A percentile compares a stretch with the other conserved stretches of the same genome.
These are phyloP conservation scores for Alternaria sp. DNA, from an alignment of 2,329 filamentous ascomycete species.

Conservation along the genomic window DNA sequence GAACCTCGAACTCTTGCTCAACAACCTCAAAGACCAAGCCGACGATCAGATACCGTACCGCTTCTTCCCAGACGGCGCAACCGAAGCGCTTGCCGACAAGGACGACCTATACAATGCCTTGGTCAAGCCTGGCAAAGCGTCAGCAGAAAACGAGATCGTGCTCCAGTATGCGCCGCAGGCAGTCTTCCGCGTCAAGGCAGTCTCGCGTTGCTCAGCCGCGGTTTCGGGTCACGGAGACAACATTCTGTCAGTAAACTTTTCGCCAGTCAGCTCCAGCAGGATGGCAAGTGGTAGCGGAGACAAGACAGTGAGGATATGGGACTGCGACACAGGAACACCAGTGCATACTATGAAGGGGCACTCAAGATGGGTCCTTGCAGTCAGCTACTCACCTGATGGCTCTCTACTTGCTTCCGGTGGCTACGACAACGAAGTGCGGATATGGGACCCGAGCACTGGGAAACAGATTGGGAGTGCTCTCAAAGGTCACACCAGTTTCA, in stretches of 20 bases:
- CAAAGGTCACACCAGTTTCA: conserved; percentile 88
- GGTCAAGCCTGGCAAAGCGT: conserved; percentile 51
- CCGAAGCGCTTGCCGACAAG: conserved; percentile 54
- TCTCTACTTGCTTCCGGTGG: conserved; percentile 83
- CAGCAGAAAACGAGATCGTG: conserved; percentile 66
- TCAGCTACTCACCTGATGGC: conserved; percentile 86
- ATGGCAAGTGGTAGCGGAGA: conserved; percentile 92
- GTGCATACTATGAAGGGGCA: conserved; percentile 86
- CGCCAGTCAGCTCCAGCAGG: conserved; percentile 74
- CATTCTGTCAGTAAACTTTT: conserved; percentile 86
- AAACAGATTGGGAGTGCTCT: conserved; percentile 73
- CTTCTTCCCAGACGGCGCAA: conserved; percentile 61
- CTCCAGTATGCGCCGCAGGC: conserved; percentile 80
- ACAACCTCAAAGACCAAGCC: conserved; percentile 74
- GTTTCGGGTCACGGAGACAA: conserved; percentile 92
- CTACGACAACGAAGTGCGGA: conserved; percentile 88
- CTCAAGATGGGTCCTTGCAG: conserved; percentile 85
- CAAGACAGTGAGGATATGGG: conserved; percentile 90
- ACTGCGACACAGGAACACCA: conserved; percentile 91
- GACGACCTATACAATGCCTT: conserved; percentile 52
- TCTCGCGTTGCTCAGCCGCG: conserved; percentile 85
- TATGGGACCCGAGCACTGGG: conserved; percentile 88
- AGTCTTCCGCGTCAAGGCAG: conserved; percentile 90
- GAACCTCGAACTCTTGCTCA: conserved; percentile 86
- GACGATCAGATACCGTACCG: conserved; percentile 72